Base-by-base conservation (phyloP, 2,329 filamentous ascomycete species). In the Monilinia fructicola region DNA sequence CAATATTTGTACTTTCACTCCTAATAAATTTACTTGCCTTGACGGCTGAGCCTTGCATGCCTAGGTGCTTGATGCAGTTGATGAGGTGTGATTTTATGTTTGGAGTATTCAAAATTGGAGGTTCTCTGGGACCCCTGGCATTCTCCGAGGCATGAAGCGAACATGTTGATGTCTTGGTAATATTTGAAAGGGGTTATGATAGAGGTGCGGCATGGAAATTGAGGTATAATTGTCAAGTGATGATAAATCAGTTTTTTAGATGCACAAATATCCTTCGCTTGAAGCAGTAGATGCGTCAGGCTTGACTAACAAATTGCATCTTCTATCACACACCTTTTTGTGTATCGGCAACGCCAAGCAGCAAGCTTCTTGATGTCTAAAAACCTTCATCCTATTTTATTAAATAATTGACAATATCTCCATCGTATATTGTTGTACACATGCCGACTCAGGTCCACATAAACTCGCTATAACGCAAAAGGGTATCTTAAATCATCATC, bases 401-500 rank as follows among this genome's bases (percentile, higher is more conserved):
- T 12, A 50, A 60, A 4, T 16, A 5, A 23, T 50, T 28, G 5
- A 23, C 44, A 4, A 26, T 11, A 21, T 3, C 28, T 11, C 14
- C 16, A n/a, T 26, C 21, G 12, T 60, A 26, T 38, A 11, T 21
- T 23, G 23, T 54, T 23, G 6, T 40, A 35, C 4, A 16, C 55
- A 56, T 28, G 11, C 26, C 48, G 44, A 12, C 28, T 56, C 26
- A 16, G 10, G 31, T 23, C 18, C 18, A 46, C 18, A 46, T 46
- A 46, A 3, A 23, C 31, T 54, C 50, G 4, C 14, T 44, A 28
- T 56, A 12, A 42, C 18, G 38, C 40, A 23, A 14, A 56, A 26
- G 52, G 61, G 61, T 21, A 55, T 26, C 61, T 23, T 64, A 46
- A 55, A 18, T 5, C 26, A 64, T 44, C 26, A 12, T 11, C 38